Evolutionary conservation across 108 stramenopile species (phyloP), one percentile per base, ranked within the genome.

Genomic region (Chaetoceros muelleri): DNA sequence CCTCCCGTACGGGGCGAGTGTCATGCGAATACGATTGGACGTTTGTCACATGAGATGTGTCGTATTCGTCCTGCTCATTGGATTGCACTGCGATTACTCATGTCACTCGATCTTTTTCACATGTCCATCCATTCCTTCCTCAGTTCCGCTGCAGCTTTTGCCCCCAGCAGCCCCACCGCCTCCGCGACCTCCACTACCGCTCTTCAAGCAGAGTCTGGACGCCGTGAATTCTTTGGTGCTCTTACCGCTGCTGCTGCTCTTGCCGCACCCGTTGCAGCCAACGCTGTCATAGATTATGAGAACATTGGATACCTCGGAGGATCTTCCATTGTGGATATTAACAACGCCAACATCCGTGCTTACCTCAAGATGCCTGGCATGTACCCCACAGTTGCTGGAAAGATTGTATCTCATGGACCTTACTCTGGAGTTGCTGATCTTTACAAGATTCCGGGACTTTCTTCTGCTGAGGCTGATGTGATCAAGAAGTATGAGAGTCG

Each of bases 321-420:
- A 59, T 56, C 76, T 24, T 48, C 67, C 46, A 47, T 78, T 56
- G 81, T 96, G 61, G 96, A 97, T 68, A 52, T 97, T 26, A 97
- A 97, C 92, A 97, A 97, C 85, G 94, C 96, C 63, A 97, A 97
- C 69, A 87, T 97, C 46, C 96, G 96, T 69, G 87, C 87, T 2
- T 97, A 97, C 94, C 71, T 92, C 65, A 90, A 87, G 81, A 78
- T 97, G 71, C 82, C 85, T 44, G 96, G 96, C 52, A 87, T 95
- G 82, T 97, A 97, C 93, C 96, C 96, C 54, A 72, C 58, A 53
- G 87, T 87, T 47, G 96, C 96, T 22, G 94, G 95, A 69, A 96
- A 96, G 81, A 94, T 97, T 61, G 95, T 81, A 23, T 72, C 86
- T 73, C 83, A 96, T 81, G 96, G 95, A 64, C 96, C 95, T 30